A percentile compares a stretch with the other conserved stretches of the same genome.
phyloP scores from a whole-genome alignment of 306 rosid genomes.

The Citrullus amarus region DNA sequence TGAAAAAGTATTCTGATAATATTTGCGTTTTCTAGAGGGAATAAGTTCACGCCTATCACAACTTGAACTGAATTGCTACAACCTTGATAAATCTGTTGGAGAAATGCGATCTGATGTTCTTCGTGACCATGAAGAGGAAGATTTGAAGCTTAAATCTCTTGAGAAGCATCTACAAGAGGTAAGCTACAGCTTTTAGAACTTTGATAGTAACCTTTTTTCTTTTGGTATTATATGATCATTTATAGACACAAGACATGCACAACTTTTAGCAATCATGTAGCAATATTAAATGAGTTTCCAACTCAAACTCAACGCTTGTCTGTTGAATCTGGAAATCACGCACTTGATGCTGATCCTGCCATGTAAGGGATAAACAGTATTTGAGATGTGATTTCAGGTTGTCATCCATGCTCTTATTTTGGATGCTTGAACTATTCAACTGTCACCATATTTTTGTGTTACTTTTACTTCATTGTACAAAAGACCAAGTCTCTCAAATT shows the following conservation, averaged over 20 bases:
- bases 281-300: not conserved
- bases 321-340: not conserved
- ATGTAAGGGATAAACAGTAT: not conserved
- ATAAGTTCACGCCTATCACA: constrained; percentile 74
- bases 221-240: not conserved
- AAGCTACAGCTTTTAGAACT: constrained; percentile 18
- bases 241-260: not conserved
- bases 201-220: not conserved
- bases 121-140: constrained; percentile 70
- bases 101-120: constrained; percentile 77
- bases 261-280: not conserved
- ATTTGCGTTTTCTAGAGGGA: constrained; percentile 81
- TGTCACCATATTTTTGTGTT: not conserved
- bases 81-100: constrained; percentile 78
- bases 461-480: not conserved
- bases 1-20: constrained; percentile 65
- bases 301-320: not conserved
- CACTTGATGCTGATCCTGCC: not conserved
- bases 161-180: constrained; percentile 85
- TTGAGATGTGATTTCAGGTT: not conserved
- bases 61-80: constrained; percentile 81
- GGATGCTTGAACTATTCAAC: not conserved
- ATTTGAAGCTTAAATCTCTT: constrained; percentile 59
- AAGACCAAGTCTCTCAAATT: not conserved
- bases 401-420: not conserved